Evolutionary conservation across 805 yeast species (phyloP), one percentile per base, ranked within the genome.

Genomic region (Candida caryicola): DNA sequence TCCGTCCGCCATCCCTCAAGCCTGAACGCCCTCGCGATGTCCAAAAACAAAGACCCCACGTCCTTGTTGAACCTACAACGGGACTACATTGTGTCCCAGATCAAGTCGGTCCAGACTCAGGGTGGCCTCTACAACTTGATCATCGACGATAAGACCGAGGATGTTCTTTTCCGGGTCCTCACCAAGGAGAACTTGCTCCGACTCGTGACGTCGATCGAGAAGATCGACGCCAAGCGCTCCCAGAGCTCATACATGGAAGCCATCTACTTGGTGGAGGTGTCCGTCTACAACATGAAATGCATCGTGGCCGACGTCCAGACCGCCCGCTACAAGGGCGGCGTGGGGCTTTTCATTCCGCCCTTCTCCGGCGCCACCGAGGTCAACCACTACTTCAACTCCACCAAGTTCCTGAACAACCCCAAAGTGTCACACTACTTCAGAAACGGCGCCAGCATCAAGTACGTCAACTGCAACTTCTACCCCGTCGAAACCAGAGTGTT

Each of bases 401-500:
- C 51, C 14, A 49, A 52, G 30, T 65, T 66, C 34, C 39, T 60
- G 39, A 50, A 51, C 28, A 59, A 60, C 34, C 63, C 62, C 4
- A 57, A 56, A 38, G 61, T 63, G 10, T 48, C 46, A 26, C 49
- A 44, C 12, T 66, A 52, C 49, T 64, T 67, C 43, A 55, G 50
- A 30, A 60, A 55, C 29, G 69, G 66, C 10, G 52, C 48, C 14
- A 39, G 44, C 35, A 52, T 65, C 39, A 35, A 39, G 14, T 61
- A 54, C 36, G 53, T 64, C n/a, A 55, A 59, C 27, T 48, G 63
- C 23, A 75, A 36, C 64, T 78, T 54, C 58, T 71, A 49, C 37
- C 91, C 96, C 2, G 65, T 79, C 23, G 96, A 91, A 55, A 56
- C 80, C 1, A 73, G 81, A 16, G 78, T 81, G 5, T 91, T 82